These are phyloP conservation scores for Penicillium glabrum DNA, from an alignment of 2,329 filamentous ascomycete species.

Conservation along the genomic window DNA sequence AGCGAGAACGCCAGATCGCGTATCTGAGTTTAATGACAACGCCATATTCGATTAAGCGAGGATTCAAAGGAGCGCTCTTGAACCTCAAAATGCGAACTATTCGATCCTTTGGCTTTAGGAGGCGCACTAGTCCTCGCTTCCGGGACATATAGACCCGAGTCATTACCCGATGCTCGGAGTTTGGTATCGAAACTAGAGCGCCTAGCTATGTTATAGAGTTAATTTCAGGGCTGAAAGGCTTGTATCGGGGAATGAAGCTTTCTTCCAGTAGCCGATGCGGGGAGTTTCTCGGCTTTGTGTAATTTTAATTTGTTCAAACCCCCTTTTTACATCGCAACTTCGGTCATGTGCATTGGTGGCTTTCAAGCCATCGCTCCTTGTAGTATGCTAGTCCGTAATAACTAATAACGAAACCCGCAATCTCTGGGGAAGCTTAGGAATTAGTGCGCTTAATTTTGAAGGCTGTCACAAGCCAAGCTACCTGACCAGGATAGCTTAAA, in stretches of 20 bases:
- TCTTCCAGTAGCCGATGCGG: background rate
- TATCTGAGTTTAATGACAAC: no score
- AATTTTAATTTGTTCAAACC: background rate
- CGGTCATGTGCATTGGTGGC: no score
- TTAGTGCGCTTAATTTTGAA: background rate
- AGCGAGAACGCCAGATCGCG: no score
- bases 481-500: background rate
- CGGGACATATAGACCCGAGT: background rate
- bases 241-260: background rate
- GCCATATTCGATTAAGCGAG: no score
- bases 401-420: background rate
- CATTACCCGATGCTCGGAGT: background rate
- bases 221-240: background rate
- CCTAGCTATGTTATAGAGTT: background rate
- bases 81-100: background rate
- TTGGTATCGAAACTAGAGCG: background rate
- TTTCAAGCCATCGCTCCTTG: background rate
- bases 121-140: background rate
- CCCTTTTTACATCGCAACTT: background rate
- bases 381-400: background rate
- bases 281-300: background rate
- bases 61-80: background rate
- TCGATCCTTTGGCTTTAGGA: background rate
- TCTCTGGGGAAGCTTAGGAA: background rate
- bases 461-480: background rate